These are phyloP conservation scores for Trichosporon asahii DNA, from an alignment of 1,284 basidiomycete species.

Conservation along the genomic window DNA sequence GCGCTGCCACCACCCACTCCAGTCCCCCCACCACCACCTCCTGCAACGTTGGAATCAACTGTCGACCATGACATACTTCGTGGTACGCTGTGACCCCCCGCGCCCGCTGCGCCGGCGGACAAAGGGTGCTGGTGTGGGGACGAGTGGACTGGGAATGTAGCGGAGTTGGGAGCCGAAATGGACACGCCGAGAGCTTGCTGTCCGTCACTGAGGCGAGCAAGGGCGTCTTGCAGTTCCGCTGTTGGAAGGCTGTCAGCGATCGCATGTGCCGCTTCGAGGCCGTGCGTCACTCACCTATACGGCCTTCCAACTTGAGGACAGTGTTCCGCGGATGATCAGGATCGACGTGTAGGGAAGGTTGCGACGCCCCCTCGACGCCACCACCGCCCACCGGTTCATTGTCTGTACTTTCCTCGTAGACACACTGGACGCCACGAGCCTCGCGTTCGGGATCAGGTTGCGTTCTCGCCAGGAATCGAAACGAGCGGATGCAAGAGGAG, in stretches of 20 bases:
- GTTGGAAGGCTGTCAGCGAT: constrained; percentile 12
- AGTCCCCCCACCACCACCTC: not conserved
- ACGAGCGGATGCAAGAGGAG: constrained; percentile 24
- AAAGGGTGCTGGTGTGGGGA: not conserved
- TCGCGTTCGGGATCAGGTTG: constrained; percentile 40
- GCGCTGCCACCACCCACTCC: not conserved
- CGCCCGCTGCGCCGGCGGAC: not conserved
- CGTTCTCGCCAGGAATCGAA: constrained; percentile 27
- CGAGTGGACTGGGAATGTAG: not conserved
- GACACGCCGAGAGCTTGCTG: not conserved
- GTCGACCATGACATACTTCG: constrained; percentile 1
- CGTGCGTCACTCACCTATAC: constrained; percentile 32
- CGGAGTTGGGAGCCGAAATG: not conserved
- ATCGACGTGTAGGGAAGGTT: not conserved
- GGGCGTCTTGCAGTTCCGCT: constrained; percentile 27
- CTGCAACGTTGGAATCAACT: not conserved
- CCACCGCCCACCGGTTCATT: constrained; percentile 3
- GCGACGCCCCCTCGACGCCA: not conserved
- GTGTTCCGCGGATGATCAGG: constrained; percentile 16
- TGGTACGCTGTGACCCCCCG: not conserved
- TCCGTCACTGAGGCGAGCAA: constrained; percentile 13
- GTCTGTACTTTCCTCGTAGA: constrained; percentile 29
- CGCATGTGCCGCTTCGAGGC: not conserved
- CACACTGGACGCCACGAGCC: constrained; percentile 36
- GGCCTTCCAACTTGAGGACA: constrained; percentile 34